Conservation (phyloP, 257 asterid genomes). For the Parsonsia alboflavescens region DNA sequence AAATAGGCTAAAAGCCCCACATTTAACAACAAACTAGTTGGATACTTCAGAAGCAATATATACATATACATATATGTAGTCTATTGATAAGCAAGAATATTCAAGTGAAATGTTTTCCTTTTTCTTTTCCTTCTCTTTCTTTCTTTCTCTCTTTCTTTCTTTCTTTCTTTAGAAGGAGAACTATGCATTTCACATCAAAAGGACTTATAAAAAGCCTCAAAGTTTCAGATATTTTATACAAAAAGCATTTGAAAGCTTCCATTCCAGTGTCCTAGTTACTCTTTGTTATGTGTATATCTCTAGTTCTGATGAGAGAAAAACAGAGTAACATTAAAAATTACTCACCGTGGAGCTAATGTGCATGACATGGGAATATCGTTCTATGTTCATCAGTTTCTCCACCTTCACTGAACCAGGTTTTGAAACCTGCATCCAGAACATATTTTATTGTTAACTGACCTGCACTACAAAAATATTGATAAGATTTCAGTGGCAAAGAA, state of each 20-base stretch:
- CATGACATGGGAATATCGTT: slow-evolving; percentile 99
- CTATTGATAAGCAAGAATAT: no score
- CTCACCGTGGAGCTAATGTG: slow-evolving; percentile 97
- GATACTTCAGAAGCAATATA: slow-evolving; percentile 1
- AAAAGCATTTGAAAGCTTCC: background rate
- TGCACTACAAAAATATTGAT: background rate
- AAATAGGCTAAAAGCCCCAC: no score
- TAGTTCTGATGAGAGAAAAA: background rate
- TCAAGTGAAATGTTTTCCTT: background rate
- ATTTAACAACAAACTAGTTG: slow-evolving; percentile 8
- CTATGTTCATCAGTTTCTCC: slow-evolving; percentile 87
- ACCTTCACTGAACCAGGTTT: slow-evolving; percentile 90
- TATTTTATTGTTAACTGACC: background rate
- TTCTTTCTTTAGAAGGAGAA: no score
- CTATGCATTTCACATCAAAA: background rate
- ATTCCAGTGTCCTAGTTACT: background rate
- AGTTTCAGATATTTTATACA: background rate
- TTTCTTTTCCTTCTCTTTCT: no score
- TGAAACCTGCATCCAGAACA: slow-evolving; percentile 60
- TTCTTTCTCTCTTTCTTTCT: no score
- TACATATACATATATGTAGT: no score
- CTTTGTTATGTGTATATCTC: background rate
- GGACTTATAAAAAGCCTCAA: background rate
- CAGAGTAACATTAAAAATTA: slow-evolving; percentile 10
- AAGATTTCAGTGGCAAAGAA: background rate